Evolutionary conservation across 148 eudicot species (phyloP), one percentile per base, ranked within the genome.

Genomic region (Arbutus unedo): DNA sequence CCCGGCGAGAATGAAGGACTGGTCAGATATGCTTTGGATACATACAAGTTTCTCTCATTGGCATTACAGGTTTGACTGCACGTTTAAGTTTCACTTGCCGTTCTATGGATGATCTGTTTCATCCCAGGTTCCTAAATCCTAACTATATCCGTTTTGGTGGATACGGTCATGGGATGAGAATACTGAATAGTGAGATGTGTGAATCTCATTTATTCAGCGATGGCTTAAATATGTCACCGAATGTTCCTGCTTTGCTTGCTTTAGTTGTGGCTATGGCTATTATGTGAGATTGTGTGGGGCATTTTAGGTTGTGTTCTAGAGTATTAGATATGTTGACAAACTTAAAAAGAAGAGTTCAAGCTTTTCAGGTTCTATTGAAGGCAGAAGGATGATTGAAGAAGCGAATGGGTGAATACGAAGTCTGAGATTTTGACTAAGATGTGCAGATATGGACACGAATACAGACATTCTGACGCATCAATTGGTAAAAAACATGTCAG

Each of bases 1-100:
- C 99, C 99, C 0, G 98, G 99, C 60, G 99, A 96, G 88, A 96
- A 96, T 72, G 98, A 96, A 82, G 94, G 91, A 19, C 64, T 96
- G 71, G 98, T 94, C 53, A 92, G 99, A 73, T 91, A 96, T 84
- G 99, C 99, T 57, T 84, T 96, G 68, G 95, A 96, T 79, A 91
- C 85, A 21, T 94, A 94, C 84, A 93, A 92, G 84, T 96, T 91
- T 84, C 94, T 96, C 57, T 88, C 95, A 41, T 78, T 96, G 84
- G 97, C 93, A 82, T 82, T 82, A 80, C 88, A 88, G 87, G 92
- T 88, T 85, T 50, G 88, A 57, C 75, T 38, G 45, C 54, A 80
- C 55, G 31, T 51, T 78, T 53, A 56, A 60, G 50, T 60, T 78
- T 78, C 81, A 78, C 49, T 19, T 59, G 14, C 60, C 21, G 0